phyloP scores from a whole-genome alignment of 805 yeast species.

The Yamadazyma insecticola region DNA sequence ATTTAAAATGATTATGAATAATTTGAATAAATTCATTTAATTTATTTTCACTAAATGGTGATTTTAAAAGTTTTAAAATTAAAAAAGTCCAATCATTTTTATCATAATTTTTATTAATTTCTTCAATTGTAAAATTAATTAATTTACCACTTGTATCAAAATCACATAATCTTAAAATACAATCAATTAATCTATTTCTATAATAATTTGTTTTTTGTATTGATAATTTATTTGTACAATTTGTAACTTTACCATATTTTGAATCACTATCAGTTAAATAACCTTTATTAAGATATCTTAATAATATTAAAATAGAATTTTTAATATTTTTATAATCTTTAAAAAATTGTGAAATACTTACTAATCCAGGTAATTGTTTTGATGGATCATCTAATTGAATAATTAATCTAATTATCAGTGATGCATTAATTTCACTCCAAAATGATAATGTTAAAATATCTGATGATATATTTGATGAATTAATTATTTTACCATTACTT shows the following conservation, averaged over 20 bases:
- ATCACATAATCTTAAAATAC: slow-evolving; percentile 42
- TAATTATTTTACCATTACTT: slow-evolving; percentile 3
- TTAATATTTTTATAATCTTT: slow-evolving; percentile 12
- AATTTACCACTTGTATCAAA: slow-evolving; percentile 28
- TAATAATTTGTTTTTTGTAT: slow-evolving; percentile 23
- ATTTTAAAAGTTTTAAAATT: slow-evolving; percentile 19
- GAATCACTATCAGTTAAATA: slow-evolving; percentile 38
- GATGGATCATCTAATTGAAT: slow-evolving; percentile 50
- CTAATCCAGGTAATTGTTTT: slow-evolving; percentile 54
- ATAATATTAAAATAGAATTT: slow-evolving; percentile 32
- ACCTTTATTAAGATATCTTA: slow-evolving; percentile 45
- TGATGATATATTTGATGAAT: slow-evolving; percentile 2
- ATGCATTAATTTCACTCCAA: slow-evolving; percentile 65
- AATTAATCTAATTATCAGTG: slow-evolving; percentile 51
- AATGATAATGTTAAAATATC: no score
- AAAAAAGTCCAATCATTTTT: slow-evolving; percentile 19
- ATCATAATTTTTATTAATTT: slow-evolving; percentile 8
- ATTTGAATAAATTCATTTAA: slow-evolving; percentile 19
- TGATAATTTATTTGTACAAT: slow-evolving; percentile 20
- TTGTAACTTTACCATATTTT: slow-evolving; percentile 24
- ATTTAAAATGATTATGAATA: slow-evolving; percentile 16
- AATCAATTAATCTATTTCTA: slow-evolving; percentile 52
- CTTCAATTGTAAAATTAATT: slow-evolving; percentile 28
- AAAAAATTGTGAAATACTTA: slow-evolving; percentile 42
- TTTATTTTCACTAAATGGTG: slow-evolving; percentile 17